A percentile compares a stretch with the other conserved stretches of the same genome.
Evolutionary conservation across 1,284 basidiomycete genomes (phyloP).

Genomic region (Ganoderma sinense): DNA sequence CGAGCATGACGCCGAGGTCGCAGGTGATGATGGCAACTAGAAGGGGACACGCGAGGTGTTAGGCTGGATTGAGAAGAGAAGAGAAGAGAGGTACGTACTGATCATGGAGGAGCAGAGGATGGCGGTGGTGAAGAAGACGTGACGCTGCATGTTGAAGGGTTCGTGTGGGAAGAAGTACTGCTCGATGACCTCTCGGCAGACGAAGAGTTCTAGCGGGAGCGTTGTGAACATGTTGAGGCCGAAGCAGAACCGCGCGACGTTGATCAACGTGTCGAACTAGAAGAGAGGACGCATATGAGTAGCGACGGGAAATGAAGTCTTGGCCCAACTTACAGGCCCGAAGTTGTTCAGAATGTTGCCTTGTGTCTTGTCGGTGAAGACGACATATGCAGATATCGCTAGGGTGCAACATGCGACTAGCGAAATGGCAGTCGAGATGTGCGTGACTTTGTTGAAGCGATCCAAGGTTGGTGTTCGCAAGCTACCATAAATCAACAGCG

Average conservation of each 20-base stretch:
- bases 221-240: slow-evolving; percentile 99
- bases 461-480: slow-evolving; percentile 93
- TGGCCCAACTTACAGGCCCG: slow-evolving; percentile 56
- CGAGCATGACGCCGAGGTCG: slow-evolving; percentile 96
- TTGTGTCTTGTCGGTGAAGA: slow-evolving; percentile 94
- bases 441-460: slow-evolving; percentile 93
- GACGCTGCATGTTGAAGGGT: slow-evolving; percentile 81
- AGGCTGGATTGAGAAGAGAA: neutral
- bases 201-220: slow-evolving; percentile 91
- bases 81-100: slow-evolving; percentile 55
- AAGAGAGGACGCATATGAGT: neutral
- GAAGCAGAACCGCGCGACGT: slow-evolving; percentile 94
- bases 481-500: slow-evolving; percentile 93
- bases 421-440: slow-evolving; percentile 87
- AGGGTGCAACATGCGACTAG: slow-evolving; percentile 85
- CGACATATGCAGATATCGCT: slow-evolving; percentile 90
- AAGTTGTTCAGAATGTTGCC: slow-evolving; percentile 97
- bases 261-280: slow-evolving; percentile 85
- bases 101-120: slow-evolving; percentile 88
- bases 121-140: slow-evolving; percentile 90
- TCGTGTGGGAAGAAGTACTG: slow-evolving; percentile 92
- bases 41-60: neutral
- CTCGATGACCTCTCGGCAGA: slow-evolving; percentile 94
- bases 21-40: slow-evolving; percentile 92
- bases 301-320: neutral